These are phyloP conservation scores for Tolypocladium ovalisporum DNA, from an alignment of 2,329 filamentous ascomycete species.

Conservation along the genomic window DNA sequence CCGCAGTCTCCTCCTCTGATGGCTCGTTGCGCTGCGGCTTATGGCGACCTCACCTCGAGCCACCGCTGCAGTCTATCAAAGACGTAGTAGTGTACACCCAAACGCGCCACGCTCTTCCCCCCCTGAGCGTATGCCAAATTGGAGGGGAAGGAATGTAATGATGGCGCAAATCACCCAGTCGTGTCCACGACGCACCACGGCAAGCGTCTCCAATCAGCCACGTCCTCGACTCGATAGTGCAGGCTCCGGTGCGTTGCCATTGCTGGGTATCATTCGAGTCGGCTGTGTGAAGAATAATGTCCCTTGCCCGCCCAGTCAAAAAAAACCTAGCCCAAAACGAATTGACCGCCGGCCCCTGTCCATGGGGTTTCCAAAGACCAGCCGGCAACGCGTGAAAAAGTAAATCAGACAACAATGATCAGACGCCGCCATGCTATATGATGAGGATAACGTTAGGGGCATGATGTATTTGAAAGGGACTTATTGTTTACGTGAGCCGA, in stretches of 20 bases:
- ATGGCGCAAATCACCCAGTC: not conserved
- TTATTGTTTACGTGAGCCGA: not conserved
- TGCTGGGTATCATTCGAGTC: constrained; percentile 9
- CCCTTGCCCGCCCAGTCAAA: not conserved
- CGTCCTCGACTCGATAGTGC: constrained; percentile 1
- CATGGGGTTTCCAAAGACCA: constrained; percentile 6
- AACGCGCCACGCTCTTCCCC: not conserved
- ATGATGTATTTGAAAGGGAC: constrained; percentile 6
- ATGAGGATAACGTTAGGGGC: constrained; percentile 17
- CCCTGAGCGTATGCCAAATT: not conserved
- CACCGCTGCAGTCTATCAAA: not conserved
- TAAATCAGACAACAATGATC: constrained; percentile 13
- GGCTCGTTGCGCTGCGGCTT: not conserved
- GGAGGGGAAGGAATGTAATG: not conserved
- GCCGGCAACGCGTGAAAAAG: constrained; percentile 11
- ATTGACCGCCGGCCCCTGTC: not conserved
- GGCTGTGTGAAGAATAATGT: not conserved
- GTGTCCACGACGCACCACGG: not conserved
- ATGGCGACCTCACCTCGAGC: not conserved
- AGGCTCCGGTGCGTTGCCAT: constrained; percentile 2
- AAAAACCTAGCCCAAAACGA: constrained; percentile 10
- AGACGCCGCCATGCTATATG: constrained; percentile 26
- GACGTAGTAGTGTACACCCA: not conserved
- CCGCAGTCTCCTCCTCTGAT: not conserved
- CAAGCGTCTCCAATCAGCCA: not conserved